A percentile compares a stretch with the other conserved stretches of the same genome.
phyloP scores from a whole-genome alignment of 495 filamentous ascomycete species.

The Trichoderma erinaceum region DNA sequence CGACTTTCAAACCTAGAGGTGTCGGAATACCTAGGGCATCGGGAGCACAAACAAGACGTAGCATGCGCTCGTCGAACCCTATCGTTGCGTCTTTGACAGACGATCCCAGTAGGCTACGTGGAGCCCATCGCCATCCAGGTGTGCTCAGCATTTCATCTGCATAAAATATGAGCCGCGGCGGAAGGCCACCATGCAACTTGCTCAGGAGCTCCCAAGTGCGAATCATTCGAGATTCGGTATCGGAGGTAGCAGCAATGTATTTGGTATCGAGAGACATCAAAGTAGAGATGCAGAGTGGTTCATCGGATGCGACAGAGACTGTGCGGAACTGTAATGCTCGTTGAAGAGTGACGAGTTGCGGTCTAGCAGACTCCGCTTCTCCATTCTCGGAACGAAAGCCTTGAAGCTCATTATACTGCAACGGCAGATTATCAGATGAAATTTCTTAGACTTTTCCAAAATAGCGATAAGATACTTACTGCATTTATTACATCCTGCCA shows the following conservation, averaged over 20 bases:
- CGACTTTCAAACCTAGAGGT: background rate
- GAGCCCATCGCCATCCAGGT: conserved; percentile 2
- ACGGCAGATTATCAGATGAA: background rate
- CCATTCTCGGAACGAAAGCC: background rate
- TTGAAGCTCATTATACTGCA: background rate
- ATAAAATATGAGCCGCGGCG: background rate
- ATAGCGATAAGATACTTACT: background rate
- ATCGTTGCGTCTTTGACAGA: background rate
- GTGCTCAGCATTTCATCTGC: background rate
- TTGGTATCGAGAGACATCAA: background rate
- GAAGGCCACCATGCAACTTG: background rate
- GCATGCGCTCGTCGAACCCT: background rate
- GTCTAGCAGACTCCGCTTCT: background rate
- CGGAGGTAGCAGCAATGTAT: background rate
- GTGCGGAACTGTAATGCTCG: background rate
- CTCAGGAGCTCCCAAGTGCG: background rate
- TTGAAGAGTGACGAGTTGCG: background rate
- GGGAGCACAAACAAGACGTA: background rate
- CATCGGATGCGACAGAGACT: background rate
- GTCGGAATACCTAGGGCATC: background rate
- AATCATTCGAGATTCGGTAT: background rate
- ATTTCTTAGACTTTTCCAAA: no score
- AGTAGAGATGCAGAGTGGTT: background rate
- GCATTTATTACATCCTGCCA: background rate
- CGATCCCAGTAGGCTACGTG: background rate